Conservation (phyloP, 192 early-diverging fungal genomes). For the Podila clonocystis region DNA sequence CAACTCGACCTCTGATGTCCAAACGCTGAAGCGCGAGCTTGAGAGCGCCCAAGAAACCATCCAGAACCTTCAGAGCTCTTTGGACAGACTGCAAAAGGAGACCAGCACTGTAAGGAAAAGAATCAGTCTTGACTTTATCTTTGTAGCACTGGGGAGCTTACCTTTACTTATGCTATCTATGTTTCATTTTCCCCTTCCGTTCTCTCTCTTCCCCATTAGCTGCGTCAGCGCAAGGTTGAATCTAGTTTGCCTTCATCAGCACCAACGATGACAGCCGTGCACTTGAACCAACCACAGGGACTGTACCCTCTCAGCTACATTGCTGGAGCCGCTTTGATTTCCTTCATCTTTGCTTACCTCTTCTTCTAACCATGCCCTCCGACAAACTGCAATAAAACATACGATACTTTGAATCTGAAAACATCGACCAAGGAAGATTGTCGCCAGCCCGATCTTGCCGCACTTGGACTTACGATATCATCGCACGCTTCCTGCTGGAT, state of each 20-base stretch:
- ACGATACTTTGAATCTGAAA: too few relatives aligned
- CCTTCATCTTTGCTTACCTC: conserved; percentile 37
- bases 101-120: conserved; percentile 21
- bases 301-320: conserved; percentile 33
- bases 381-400: too few relatives aligned
- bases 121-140: background rate
- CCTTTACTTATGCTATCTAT: background rate
- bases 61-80: conserved; percentile 18
- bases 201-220: conserved; percentile 7
- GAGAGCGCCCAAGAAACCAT: conserved; percentile 23
- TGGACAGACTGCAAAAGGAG: conserved; percentile 26
- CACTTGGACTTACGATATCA: too few relatives aligned
- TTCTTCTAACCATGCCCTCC: conserved; percentile 20
- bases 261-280: conserved; percentile 19
- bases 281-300: conserved; percentile 24
- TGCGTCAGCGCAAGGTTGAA: conserved; percentile 40
- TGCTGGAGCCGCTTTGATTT: conserved; percentile 27
- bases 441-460: too few relatives aligned
- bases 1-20: conserved; percentile 8
- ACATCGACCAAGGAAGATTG: too few relatives aligned
- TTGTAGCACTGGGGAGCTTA: background rate
- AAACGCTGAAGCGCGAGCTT: conserved; percentile 33
- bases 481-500: too few relatives aligned
- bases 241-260: conserved; percentile 14
- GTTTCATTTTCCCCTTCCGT: background rate